Base-by-base conservation (phyloP, 2,329 filamentous ascomycete genomes). In the Coleophoma cylindrospora region DNA sequence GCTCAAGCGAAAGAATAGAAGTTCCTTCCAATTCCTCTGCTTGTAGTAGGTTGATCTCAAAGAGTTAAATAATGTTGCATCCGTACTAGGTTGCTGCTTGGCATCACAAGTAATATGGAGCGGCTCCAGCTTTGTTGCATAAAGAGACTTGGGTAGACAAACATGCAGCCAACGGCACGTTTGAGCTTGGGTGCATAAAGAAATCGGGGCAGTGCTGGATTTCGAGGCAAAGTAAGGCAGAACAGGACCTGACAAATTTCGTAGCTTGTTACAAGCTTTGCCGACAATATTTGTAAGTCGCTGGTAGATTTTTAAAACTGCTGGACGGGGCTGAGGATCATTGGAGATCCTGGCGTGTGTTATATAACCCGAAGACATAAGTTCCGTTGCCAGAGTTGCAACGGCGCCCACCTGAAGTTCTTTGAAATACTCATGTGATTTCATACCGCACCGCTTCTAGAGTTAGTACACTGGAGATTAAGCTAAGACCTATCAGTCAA, bases 51-150 rank as follows among this genome's bases (percentile, higher is more conserved):
- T 40, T 15, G 13, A 32, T 13, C 45, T 43, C 34, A 52, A 22
- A 11, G 43, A 37, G 43, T 40, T 17, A 17, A 52, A 52, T 17
- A 45, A 50, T 15, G 32, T 47, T 4, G 40, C 40, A 45, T 47
- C 40, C 3, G 43, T 50, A 12, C 27, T 47, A 1, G 37, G 38
- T 6, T 50, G 47, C 34, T 44, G 32, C 17, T 45, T 6, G 13
- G 45, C 44, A 12, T 52, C 47, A n/a, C 41, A 47, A 12, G 38
- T 50, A 8, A 52, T 40, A 36, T 52, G 48, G 2, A 48, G 21
- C 8, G 47, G 38, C 12, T 48, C 43, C 21, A 50, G 13, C 10
- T 43, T 50, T 2, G 44, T 52, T 8, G 50, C 47, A 33, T 38
- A 45, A 13, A 48, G 40, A 17, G 17, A 36, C 17, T 48, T 47